phyloP scores from a whole-genome alignment of 108 stramenopile species.

The Cyclostephanos tholiformis region DNA sequence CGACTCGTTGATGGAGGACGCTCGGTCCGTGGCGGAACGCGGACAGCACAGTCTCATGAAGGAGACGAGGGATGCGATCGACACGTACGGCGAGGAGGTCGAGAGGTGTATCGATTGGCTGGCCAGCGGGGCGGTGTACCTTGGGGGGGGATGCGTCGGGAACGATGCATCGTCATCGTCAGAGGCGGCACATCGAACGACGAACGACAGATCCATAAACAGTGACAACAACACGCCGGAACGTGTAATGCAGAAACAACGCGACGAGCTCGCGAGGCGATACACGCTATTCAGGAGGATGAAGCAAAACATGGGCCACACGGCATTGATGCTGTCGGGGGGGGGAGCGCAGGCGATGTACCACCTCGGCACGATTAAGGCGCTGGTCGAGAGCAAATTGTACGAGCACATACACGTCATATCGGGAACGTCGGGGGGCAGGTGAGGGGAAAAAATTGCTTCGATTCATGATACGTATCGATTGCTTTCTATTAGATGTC shows the following conservation, averaged over 20 bases:
- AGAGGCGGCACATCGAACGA: not conserved
- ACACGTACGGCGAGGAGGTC: constrained; percentile 74
- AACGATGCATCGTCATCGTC: not conserved
- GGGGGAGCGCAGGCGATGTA: constrained; percentile 96
- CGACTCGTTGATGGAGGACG: constrained; percentile 74
- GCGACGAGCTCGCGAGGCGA: constrained; percentile 64
- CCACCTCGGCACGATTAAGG: constrained; percentile 88
- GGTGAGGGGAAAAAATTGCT: not conserved
- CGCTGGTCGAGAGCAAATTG: constrained; percentile 73
- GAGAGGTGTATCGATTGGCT: constrained; percentile 71
- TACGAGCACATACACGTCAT: constrained; percentile 88
- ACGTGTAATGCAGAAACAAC: constrained; percentile 34
- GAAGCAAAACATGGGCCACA: constrained; percentile 89
- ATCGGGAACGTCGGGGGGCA: constrained; percentile 89
- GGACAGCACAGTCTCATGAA: constrained; percentile 66
- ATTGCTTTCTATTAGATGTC: not conserved
- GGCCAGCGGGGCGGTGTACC: constrained; percentile 46
- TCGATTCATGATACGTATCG: no score
- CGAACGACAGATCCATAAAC: no score
- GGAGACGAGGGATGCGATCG: constrained; percentile 65
- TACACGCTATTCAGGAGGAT: constrained; percentile 73
- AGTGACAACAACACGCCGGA: constrained; percentile 6
- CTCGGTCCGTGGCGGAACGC: constrained; percentile 68
- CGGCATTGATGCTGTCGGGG: constrained; percentile 90
- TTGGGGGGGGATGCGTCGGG: constrained; percentile 11